Evolutionary conservation across 1,284 basidiomycete species (phyloP).

Genomic region (Exobasidium rhododendri): DNA sequence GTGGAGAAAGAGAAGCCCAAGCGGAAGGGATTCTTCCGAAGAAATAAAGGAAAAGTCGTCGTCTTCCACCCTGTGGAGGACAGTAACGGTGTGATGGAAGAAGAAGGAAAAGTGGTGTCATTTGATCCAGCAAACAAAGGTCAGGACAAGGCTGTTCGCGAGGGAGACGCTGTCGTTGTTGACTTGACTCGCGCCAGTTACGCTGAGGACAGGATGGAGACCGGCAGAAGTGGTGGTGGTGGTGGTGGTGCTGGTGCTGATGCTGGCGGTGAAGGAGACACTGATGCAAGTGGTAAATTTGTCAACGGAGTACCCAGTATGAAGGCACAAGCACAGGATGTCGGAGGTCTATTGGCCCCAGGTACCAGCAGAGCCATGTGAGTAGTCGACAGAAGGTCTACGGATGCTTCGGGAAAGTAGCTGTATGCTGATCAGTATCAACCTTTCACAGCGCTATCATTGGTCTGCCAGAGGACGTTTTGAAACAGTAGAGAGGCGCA

Average conservation of each 20-base stretch:
- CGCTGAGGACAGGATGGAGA: neutral
- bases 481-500: no score
- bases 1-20: neutral
- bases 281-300: neutral
- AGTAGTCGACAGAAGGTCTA: no score
- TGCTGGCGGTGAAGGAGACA: neutral
- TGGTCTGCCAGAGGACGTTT: slow-evolving; percentile 19
- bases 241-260: neutral
- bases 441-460: no score
- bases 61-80: neutral
- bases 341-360: neutral
- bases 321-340: slow-evolving; percentile 5
- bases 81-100: neutral
- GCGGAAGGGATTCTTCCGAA: neutral
- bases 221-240: neutral
- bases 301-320: neutral
- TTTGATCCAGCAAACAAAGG: neutral
- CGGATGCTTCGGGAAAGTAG: no score
- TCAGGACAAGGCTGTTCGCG: neutral
- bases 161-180: slow-evolving; percentile 7
- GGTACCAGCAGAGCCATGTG: neutral
- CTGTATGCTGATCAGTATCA: no score
- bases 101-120: neutral
- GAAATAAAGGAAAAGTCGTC: neutral
- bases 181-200: neutral